Evolutionary conservation across 805 yeast species (phyloP), one percentile per base, ranked within the genome.

Genomic region (Ogataea naganishii): DNA sequence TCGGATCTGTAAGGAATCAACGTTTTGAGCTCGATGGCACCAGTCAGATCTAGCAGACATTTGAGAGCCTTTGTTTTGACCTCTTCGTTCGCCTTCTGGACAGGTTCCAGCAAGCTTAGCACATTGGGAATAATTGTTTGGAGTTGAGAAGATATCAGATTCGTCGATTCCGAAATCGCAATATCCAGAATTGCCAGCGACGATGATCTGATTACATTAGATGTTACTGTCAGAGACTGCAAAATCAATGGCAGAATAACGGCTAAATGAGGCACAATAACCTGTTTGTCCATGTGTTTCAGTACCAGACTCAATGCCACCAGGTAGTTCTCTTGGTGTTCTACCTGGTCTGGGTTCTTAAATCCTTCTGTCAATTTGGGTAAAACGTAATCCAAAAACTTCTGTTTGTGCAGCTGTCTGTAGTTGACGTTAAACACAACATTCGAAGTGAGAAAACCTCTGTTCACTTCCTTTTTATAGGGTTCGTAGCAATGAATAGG

Each of bases 391-490:
- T 73, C 72, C 48, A 85, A 84, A 16, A 83, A 64, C 39, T 76
- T 76, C 47, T 92, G 98, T 48, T 85, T 85, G 64, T 80, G 84
- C 15, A 92, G 62, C 26, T 70, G 52, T 35, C 81, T 69, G 13
- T 80, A 69, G 35, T 76, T 72, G 32, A 80, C 64, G 38, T 74
- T 74, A 37, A 51, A 51, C 1, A 67, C 69, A n/a, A 32, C 33
- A 4, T 40, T 33, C 26, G 46, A 49, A 5, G 43, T 41, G 25
- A 44, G 29, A 6, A 43, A 27, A n/a, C 50, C 51, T n/a, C n/a
- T n/a, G 14, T 26, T 23, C 3, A 26, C 26, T 4, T 31, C 29
- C 29, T 36, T 44, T 23, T 59, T 59, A 17, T 65, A 65, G 6
- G 58, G 74, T 26, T 64, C 57, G 32, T 80, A 71, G 5, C 80